A percentile compares a stretch with the other conserved stretches of the same genome.
phyloP scores from a whole-genome alignment of 140 eudicot species.

The Senecio squalidus region DNA sequence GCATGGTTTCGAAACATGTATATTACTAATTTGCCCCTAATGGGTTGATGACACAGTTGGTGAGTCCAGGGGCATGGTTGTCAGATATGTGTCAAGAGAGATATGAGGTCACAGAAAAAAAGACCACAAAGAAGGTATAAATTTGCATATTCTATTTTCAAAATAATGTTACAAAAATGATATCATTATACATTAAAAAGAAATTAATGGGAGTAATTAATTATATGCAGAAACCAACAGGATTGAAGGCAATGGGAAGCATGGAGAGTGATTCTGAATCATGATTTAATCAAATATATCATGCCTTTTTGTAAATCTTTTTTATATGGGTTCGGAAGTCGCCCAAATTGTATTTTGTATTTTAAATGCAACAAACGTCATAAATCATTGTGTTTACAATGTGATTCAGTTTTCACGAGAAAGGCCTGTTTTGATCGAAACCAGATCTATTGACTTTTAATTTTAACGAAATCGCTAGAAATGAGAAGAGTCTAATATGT shows the following conservation, averaged over 20 bases:
- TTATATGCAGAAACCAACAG: conserved; percentile 62
- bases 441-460: no score
- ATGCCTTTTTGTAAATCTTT: background rate
- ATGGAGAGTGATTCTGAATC: conserved; percentile 77
- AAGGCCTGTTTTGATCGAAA: no score
- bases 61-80: conserved; percentile 82
- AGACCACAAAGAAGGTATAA: conserved; percentile 63
- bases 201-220: background rate
- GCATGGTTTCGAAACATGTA: conserved; percentile 10
- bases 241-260: conserved; percentile 82
- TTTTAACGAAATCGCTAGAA: no score
- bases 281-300: background rate
- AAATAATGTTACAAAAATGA: background rate
- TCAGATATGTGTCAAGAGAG: conserved; percentile 66
- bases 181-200: background rate
- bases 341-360: no score
- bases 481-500: no score
- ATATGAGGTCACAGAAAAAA: conserved; percentile 70
- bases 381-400: no score
- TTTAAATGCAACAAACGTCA: no score
- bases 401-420: no score
- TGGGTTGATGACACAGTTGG: conserved; percentile 49
- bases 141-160: background rate
- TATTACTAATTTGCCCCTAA: conserved; percentile 15
- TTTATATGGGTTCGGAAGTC: no score